Evolutionary conservation across 2,329 filamentous ascomycete species (phyloP).

Genomic region (Zopfia rhizophila): DNA sequence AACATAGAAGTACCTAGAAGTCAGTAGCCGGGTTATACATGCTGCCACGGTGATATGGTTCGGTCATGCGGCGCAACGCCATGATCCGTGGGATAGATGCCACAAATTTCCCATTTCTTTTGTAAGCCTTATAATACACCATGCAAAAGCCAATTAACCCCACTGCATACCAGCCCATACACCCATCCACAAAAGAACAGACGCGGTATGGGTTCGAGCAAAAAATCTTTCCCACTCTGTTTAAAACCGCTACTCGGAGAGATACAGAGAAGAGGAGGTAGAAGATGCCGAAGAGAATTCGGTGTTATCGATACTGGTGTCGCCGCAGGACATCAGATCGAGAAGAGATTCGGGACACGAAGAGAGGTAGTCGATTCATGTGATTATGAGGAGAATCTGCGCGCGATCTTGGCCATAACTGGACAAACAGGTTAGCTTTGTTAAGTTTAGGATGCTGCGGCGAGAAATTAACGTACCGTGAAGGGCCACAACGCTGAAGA

Average conservation of each 20-base stretch:
- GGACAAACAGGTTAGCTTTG: constrained; percentile 24
- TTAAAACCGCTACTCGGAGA: neutral
- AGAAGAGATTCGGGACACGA: constrained; percentile 18
- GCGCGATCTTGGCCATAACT: constrained; percentile 97
- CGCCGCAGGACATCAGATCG: too few relatives aligned
- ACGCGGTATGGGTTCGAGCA: constrained; percentile 21
- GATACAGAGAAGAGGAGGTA: constrained; percentile 14
- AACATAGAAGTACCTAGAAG: too few relatives aligned
- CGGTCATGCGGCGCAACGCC: too few relatives aligned
- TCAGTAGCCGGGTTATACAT: too few relatives aligned
- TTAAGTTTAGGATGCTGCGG: constrained; percentile 17
- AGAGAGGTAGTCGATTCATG: constrained; percentile 4
- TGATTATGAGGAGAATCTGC: constrained; percentile 75
- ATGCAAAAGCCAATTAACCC: too few relatives aligned
- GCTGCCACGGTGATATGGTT: too few relatives aligned
- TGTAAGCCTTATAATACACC: constrained; percentile 46
- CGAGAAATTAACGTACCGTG: constrained; percentile 77
- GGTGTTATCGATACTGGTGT: too few relatives aligned
- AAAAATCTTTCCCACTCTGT: constrained; percentile 38
- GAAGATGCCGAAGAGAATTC: constrained; percentile 28
- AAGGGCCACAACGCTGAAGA: constrained; percentile 96
- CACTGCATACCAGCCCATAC: constrained; percentile 27
- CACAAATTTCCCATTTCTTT: neutral
- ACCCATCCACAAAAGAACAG: constrained; percentile 5
- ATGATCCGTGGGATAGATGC: too few relatives aligned